A percentile compares a stretch with the other conserved stretches of the same genome.
phyloP scores from a whole-genome alignment of 495 filamentous ascomycete genomes.

The Penicillium malachiteum region DNA sequence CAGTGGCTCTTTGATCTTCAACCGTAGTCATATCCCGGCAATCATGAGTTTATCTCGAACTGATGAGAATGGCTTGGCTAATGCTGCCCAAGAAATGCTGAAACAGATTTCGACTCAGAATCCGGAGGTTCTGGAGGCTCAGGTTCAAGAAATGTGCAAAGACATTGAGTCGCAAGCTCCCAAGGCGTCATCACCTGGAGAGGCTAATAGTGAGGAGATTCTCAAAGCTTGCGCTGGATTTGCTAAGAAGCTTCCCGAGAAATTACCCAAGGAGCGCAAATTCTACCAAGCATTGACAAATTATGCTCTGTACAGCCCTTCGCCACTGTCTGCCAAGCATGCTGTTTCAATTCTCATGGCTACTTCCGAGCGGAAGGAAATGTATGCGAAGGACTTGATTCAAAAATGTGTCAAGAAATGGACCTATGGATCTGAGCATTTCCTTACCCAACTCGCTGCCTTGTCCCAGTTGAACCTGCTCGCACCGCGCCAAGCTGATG shows the following conservation, averaged over 20 bases:
- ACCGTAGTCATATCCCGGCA: constrained; percentile 86
- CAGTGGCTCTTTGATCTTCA: constrained; percentile 80
- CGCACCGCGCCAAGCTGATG: constrained; percentile 69
- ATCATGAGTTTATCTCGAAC: constrained; percentile 84
- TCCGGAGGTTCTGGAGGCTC: constrained; percentile 85
- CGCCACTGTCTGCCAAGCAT: constrained; percentile 84
- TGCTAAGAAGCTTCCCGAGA: constrained; percentile 76
- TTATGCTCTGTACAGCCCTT: constrained; percentile 78
- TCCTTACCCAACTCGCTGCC: constrained; percentile 80
- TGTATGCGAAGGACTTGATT: constrained; percentile 82
- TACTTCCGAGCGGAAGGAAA: constrained; percentile 75
- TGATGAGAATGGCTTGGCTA: constrained; percentile 72
- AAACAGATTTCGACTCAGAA: constrained; percentile 89
- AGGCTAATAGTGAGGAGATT: constrained; percentile 73
- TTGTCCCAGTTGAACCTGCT: constrained; percentile 81
- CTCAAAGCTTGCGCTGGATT: constrained; percentile 91
- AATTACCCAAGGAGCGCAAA: constrained; percentile 81
- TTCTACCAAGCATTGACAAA: constrained; percentile 76
- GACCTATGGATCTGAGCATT: constrained; percentile 70
- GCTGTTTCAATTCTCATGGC: constrained; percentile 87
- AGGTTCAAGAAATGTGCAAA: constrained; percentile 89
- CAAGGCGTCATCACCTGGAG: constrained; percentile 59
- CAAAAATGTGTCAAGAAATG: constrained; percentile 72
- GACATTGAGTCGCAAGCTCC: constrained; percentile 79
- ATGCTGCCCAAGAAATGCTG: constrained; percentile 82